Evolutionary conservation across 208 protist genomes (phyloP), one percentile per base, ranked within the genome.

Genomic region (Trypanosoma scelopori): DNA sequence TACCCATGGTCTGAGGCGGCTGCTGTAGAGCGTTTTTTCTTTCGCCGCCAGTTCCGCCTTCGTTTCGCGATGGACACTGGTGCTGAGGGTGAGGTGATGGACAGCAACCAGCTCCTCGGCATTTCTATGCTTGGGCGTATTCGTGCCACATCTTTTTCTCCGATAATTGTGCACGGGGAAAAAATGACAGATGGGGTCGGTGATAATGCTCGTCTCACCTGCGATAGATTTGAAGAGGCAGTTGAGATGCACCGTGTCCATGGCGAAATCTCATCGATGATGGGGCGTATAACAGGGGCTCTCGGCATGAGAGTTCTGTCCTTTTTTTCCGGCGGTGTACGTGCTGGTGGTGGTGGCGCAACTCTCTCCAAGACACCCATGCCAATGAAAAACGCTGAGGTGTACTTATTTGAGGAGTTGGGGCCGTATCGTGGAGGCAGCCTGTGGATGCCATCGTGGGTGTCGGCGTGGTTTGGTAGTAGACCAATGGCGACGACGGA

Each of bases 11-110:
- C 20, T 22, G n/a, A 63, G 51, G 52, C 60, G 13, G 55, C 45
- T 16, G 57, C 67, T 13, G 13, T 74, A 16, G 58, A 73, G 35
- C 65, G 73, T 0, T 63, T 78, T 27, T 78, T 78, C 52, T 59
- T 71, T 56, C 48, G 52, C 22, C 73, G 73, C 28, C 61, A 64
- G n/a, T 39, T 78, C 48, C 41, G 23, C 22, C 3, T 78, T 47
- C 2, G 53, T 27, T 74, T 78, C 68, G n/a, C 45, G 3, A 2
- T 78, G n/a, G 41, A 68, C 20, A 7, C 15, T 4, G n/a, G 6
- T 28, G 11, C 52, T 28, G 41, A n/a, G n/a, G n/a, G 35, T 22
- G 53, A 30, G 4, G 20, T 25, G 23, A 37, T 74, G 56, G 68
- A 65, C 15, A 42, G 37, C 18, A 71, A 58, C 22, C 25, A 70